Evolutionary conservation across 352 stramenopile species (phyloP), one percentile per base, ranked within the genome.

Genomic region (Phytopythium helicoides): DNA sequence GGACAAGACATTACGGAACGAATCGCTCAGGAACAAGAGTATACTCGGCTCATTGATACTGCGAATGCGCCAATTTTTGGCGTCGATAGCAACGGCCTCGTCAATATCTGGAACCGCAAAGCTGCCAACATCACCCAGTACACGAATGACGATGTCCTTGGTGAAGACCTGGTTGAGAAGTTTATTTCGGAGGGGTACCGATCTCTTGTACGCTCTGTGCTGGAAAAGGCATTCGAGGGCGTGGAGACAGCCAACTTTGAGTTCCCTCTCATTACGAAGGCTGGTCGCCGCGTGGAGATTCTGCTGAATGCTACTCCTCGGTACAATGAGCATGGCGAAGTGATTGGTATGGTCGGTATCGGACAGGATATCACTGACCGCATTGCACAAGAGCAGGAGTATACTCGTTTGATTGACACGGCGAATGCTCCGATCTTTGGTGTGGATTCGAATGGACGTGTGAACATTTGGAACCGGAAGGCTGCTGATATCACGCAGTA

Each of bases 401-500:
- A 90, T 45, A 73, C 52, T 0, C 64, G 79, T 0, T 36, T 94
- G 3, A 89, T 95, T 25, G 86, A 95, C 41, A 92, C 78, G 11
- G 82, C 86, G 0, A 93, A 95, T 42, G 76, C 81, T n/a, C 79
- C 83, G 15, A 94, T 94, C 47, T 92, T 96, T 58, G 86, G 84
- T 8, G 65, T 81, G 1, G 66, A 78, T 19, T 56, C 49, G 0
- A 54, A 65, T 1, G 57, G 61, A 1, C 37, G 46, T 2, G 58
- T 73, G 22, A 68, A 69, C 19, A 75, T 75, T 18, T 95, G 82
- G 80, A 95, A 94, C 40, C 56, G 84, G 3, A 89, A 86, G 52
- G 84, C 73, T 11, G 65, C 68, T 12, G 81, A 71, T 10, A 74
- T 80, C 18, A 91, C 78, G 37, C 81, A 87, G 46, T 94, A 88